Evolutionary conservation across 805 yeast species (phyloP).

Genomic region (Jamesozyma piceae): DNA sequence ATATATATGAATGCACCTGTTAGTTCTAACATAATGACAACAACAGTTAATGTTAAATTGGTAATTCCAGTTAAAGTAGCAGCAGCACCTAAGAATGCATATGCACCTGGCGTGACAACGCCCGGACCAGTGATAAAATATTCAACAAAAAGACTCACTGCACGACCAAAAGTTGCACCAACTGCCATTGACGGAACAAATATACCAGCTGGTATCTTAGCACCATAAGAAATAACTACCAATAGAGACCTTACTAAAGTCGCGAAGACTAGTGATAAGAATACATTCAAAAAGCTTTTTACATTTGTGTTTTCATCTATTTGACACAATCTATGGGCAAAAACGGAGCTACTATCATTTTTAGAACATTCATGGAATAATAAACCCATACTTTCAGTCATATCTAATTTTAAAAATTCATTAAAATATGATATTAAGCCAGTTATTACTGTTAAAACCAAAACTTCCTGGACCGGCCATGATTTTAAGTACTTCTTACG

Average conservation of each 20-base stretch:
- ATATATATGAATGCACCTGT: slow-evolving; percentile 92
- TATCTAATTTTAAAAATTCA: slow-evolving; percentile 70
- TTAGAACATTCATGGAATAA: slow-evolving; percentile 73
- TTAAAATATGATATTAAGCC: slow-evolving; percentile 76
- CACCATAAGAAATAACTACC: slow-evolving; percentile 80
- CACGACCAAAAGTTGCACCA: slow-evolving; percentile 90
- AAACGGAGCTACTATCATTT: slow-evolving; percentile 20
- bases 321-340: slow-evolving; percentile 37
- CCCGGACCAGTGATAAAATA: slow-evolving; percentile 32
- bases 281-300: slow-evolving; percentile 26
- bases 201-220: slow-evolving; percentile 94
- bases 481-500: slow-evolving; percentile 53
- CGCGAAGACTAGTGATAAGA: slow-evolving; percentile 56
- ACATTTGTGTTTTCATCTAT: slow-evolving; percentile 27
- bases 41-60: slow-evolving; percentile 84
- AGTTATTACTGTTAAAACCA: slow-evolving; percentile 56
- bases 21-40: slow-evolving; percentile 88
- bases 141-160: slow-evolving; percentile 68
- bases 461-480: slow-evolving; percentile 56
- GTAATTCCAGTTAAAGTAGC: slow-evolving; percentile 93
- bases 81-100: slow-evolving; percentile 93
- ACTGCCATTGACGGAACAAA: slow-evolving; percentile 95
- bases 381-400: slow-evolving; percentile 92
- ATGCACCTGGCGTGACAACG: slow-evolving; percentile 87
- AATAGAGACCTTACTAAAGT: slow-evolving; percentile 60